These are phyloP conservation scores for Sophora flavescens DNA, from an alignment of 306 rosid species.

Conservation along the genomic window DNA sequence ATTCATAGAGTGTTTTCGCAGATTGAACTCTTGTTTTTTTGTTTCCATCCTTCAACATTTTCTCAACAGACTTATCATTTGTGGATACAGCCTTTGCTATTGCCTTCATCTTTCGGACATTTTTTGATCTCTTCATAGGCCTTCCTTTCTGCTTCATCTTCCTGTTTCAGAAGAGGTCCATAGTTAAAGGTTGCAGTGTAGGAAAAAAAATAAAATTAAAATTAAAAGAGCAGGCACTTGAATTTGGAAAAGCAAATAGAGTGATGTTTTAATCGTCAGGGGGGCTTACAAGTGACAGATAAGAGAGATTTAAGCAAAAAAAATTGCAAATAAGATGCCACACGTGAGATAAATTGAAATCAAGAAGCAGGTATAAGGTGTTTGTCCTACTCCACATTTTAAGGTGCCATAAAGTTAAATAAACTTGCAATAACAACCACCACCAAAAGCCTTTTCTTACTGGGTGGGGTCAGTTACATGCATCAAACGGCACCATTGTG, in stretches of 20 bases:
- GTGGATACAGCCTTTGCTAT: slow-evolving; percentile 70
- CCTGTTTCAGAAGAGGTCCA: slow-evolving; percentile 54
- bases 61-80: slow-evolving; percentile 66
- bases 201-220: slow-evolving; percentile 1
- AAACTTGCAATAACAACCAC: background rate
- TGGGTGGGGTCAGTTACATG: background rate
- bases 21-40: slow-evolving; percentile 75
- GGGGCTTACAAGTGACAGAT: background rate
- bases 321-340: slow-evolving; percentile 6
- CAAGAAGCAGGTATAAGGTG: background rate
- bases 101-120: slow-evolving; percentile 73
- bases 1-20: slow-evolving; percentile 81
- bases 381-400: background rate
- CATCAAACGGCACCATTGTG: no score
- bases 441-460: background rate
- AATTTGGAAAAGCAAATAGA: slow-evolving; percentile 21
- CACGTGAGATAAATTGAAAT: slow-evolving; percentile 4
- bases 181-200: slow-evolving; percentile 26
- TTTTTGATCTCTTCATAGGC: slow-evolving; percentile 87
- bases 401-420: background rate
- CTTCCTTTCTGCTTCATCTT: slow-evolving; percentile 78
- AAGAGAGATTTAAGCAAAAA: slow-evolving; percentile 20
- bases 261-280: background rate
- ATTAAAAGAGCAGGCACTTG: background rate
- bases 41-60: slow-evolving; percentile 63